phyloP scores from a whole-genome alignment of 2,329 filamentous ascomycete species.

The Pseudopyricularia javanii region DNA sequence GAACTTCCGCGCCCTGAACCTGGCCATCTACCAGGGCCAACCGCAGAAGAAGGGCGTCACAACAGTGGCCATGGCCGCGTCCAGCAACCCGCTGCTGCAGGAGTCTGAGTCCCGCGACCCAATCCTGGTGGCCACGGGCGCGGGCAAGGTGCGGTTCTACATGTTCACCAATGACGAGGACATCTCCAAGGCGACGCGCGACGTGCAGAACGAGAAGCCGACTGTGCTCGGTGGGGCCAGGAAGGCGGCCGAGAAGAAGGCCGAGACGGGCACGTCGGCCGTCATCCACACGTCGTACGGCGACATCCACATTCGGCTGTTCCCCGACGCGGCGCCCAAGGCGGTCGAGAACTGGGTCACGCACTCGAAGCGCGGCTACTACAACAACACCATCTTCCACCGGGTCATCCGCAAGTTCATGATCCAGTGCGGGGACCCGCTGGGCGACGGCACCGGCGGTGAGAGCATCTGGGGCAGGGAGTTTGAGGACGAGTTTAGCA shows the following conservation, averaged over 20 bases:
- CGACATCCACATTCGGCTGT: slow-evolving; percentile 87
- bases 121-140: slow-evolving; percentile 72
- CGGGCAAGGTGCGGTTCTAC: slow-evolving; percentile 87
- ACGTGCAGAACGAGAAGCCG: slow-evolving; percentile 92
- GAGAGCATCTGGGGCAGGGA: slow-evolving; percentile 89
- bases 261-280: slow-evolving; percentile 66
- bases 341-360: slow-evolving; percentile 96
- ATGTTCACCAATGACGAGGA: slow-evolving; percentile 91
- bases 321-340: slow-evolving; percentile 85
- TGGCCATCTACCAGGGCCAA: slow-evolving; percentile 86
- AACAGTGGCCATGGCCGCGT: slow-evolving; percentile 95
- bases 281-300: slow-evolving; percentile 87
- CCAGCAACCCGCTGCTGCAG: slow-evolving; percentile 80
- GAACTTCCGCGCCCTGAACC: slow-evolving; percentile 67
- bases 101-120: slow-evolving; percentile 87
- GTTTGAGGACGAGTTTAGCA: slow-evolving; percentile 89
- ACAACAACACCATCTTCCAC: slow-evolving; percentile 97
- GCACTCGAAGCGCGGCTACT: slow-evolving; percentile 80
- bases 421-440: slow-evolving; percentile 79
- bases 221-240: slow-evolving; percentile 45
- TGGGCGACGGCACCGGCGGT: slow-evolving; percentile 81
- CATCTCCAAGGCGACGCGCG: slow-evolving; percentile 70
- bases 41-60: slow-evolving; percentile 88
- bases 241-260: slow-evolving; percentile 47
- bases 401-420: slow-evolving; percentile 97